Conservation (phyloP, 2,329 filamentous ascomycete genomes). For the Cyclaneusma minus region DNA sequence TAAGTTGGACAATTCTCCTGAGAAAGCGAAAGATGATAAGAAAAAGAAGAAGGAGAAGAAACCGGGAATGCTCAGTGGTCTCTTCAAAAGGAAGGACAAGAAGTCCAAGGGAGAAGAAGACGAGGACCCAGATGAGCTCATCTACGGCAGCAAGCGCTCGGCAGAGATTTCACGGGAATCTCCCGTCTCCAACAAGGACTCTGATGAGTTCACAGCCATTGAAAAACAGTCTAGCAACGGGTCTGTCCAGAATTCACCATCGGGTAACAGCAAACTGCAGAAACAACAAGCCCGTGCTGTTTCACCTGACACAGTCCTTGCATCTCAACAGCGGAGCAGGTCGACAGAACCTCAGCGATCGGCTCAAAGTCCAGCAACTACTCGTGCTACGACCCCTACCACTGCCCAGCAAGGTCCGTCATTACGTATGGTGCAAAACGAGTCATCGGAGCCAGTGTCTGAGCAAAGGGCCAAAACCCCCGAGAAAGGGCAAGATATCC, state of each 20-base stretch:
- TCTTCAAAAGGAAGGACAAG: conserved; percentile 29
- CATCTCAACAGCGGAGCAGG: not conserved
- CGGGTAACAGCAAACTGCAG: conserved; percentile 24
- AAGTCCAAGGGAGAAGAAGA: conserved; percentile 35
- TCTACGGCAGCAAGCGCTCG: conserved; percentile 17
- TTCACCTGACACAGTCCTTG: too few relatives aligned
- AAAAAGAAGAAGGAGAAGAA: conserved; percentile 41
- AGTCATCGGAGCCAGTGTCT: too few relatives aligned
- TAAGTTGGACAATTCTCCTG: conserved; percentile 44
- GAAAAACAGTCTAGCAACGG: conserved; percentile 11
- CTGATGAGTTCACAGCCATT: conserved; percentile 11
- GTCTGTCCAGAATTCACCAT: conserved; percentile 10
- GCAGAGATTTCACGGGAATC: conserved; percentile 24
- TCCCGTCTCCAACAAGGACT: conserved; percentile 17
- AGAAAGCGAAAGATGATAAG: conserved; percentile 58
- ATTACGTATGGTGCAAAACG: too few relatives aligned
- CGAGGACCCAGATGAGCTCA: conserved; percentile 24
- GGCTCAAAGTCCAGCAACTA: too few relatives aligned
- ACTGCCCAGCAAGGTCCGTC: too few relatives aligned
- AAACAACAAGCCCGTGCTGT: too few relatives aligned
- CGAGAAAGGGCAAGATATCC: conserved; percentile 1
- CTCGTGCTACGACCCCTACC: too few relatives aligned
- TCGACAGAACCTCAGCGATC: too few relatives aligned
- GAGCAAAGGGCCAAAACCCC: too few relatives aligned
- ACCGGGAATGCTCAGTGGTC: conserved; percentile 50